Percentiles rank a stretch among this genome's conserved stretches.
phyloP scores from a whole-genome alignment of 495 filamentous ascomycete genomes.

The Lasiosphaeriaceae sp. region DNA sequence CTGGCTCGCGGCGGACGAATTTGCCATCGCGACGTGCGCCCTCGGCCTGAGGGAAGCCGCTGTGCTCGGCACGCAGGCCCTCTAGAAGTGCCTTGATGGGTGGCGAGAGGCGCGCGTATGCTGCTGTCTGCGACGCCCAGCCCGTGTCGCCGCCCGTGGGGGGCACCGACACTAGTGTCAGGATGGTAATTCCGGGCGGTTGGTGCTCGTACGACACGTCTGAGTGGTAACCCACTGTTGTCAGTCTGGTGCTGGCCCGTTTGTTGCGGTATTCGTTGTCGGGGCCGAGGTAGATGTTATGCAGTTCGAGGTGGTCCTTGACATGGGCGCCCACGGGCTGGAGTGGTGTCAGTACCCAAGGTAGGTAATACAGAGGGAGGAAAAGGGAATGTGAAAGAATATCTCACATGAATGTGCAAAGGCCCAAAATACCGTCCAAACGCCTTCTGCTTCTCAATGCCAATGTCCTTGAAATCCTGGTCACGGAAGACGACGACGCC shows the following conservation, averaged over 20 bases:
- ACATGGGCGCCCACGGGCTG: slow-evolving; percentile 44
- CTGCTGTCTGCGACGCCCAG: slow-evolving; percentile 70
- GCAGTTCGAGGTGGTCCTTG: slow-evolving; percentile 39
- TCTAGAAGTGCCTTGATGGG: slow-evolving; percentile 70
- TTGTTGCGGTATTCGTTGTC: slow-evolving; percentile 41
- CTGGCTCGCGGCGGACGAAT: slow-evolving; percentile 62
- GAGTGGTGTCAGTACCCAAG: not conserved
- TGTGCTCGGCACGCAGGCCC: slow-evolving; percentile 66
- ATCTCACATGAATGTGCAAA: slow-evolving; percentile 56
- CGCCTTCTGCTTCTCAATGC: slow-evolving; percentile 56
- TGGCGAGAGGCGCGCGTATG: slow-evolving; percentile 64
- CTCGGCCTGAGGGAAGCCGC: slow-evolving; percentile 66
- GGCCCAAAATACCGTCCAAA: slow-evolving; percentile 65
- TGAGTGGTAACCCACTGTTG: slow-evolving; percentile 34
- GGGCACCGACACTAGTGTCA: slow-evolving; percentile 66
- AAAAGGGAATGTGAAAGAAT: not conserved
- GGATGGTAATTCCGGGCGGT: slow-evolving; percentile 71
- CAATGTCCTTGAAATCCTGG: slow-evolving; percentile 63
- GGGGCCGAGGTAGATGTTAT: slow-evolving; percentile 48
- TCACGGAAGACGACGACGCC: slow-evolving; percentile 72
- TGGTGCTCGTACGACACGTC: slow-evolving; percentile 71
- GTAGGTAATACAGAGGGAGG: not conserved
- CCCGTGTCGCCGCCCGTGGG: slow-evolving; percentile 73
- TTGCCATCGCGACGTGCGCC: slow-evolving; percentile 58
- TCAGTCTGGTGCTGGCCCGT: slow-evolving; percentile 47